Evolutionary conservation across 805 yeast species (phyloP), one percentile per base, ranked within the genome.

Genomic region (Candida namnaoensis): DNA sequence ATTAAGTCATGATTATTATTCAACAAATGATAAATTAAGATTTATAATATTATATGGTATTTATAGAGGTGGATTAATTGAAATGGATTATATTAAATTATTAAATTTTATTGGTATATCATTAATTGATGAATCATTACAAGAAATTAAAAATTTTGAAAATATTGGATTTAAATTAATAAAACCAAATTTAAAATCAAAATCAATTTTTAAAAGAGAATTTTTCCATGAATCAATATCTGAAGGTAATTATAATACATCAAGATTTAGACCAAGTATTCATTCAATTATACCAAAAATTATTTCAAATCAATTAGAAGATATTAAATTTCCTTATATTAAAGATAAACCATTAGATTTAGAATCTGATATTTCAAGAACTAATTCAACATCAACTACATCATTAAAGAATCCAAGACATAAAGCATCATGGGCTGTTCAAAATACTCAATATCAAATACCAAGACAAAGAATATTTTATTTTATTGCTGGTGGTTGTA

Each of bases 401-500:
- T 78, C 90, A 1, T 64, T 83, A 44, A 72, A 88, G 49, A 82
- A 81, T 52, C 78, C 83, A 7, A 69, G 84, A 35, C 85, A 82
- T 51, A 76, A 80, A 47, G 88, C 91, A 0, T 76, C 82, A 1
- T 84, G 93, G 93, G 84, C 88, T 4, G 77, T 73, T 44, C 64
- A 68, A 15, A 57, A 52, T 41, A 40, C 60, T 5, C 52, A 52
- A 38, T 54, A 48, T 34, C 63, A 57, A 37, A 65, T 64, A 3
- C 66, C 69, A 38, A 68, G 78, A 48, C 96, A 87, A 55, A 68
- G 93, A 39, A 68, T 90, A 7, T 75, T 90, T 48, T 76, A 88
- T 43, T 93, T 79, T 54, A 74, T 88, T 26, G 82, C 95, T 2
- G 99, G 99, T 23, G 99, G 98, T 8, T 62, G 85, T 19, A 87